phyloP scores from a whole-genome alignment of 768 basidiomycete species.

The Gloeophyllum trabeum region DNA sequence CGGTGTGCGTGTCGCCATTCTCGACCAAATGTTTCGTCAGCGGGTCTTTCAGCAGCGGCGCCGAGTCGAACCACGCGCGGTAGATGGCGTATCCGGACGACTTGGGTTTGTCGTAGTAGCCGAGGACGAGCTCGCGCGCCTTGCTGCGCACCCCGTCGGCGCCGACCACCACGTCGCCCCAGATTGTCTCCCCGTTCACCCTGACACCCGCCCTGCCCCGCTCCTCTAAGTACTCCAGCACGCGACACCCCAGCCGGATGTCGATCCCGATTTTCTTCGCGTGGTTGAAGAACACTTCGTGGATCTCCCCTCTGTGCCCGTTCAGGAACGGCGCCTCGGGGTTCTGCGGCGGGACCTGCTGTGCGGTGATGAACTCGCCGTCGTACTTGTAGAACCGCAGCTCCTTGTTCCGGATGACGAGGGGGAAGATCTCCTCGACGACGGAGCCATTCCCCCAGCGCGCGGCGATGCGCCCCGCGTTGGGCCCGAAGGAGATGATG shows the following conservation, averaged over 20 bases:
- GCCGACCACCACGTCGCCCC: slow-evolving; percentile 14
- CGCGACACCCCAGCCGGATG: slow-evolving; percentile 10
- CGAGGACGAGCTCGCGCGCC: slow-evolving; percentile 8
- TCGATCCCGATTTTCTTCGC: slow-evolving; percentile 12
- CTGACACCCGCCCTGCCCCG: slow-evolving; percentile 8
- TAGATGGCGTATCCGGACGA: slow-evolving; percentile 16
- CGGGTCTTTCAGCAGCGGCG: slow-evolving; percentile 10
- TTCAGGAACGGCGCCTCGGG: slow-evolving; percentile 13
- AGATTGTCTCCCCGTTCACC: slow-evolving; percentile 7
- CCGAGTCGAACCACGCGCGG: slow-evolving; percentile 14
- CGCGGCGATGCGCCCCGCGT: slow-evolving; percentile 13
- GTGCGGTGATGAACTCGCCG: slow-evolving; percentile 11
- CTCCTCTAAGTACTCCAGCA: slow-evolving; percentile 11
- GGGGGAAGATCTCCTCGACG: slow-evolving; percentile 7
- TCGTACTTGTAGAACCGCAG: slow-evolving; percentile 1
- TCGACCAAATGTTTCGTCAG: slow-evolving; percentile 9
- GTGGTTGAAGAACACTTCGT: slow-evolving; percentile 10
- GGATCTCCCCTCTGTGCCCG: slow-evolving; percentile 17
- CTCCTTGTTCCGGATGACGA: slow-evolving; percentile 10
- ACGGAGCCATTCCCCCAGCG: slow-evolving; percentile 14
- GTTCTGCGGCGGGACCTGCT: slow-evolving; percentile 8
- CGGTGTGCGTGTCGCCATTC: slow-evolving; percentile 8
- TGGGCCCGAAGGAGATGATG: slow-evolving; percentile 11
- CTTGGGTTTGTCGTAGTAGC: slow-evolving; percentile 12
- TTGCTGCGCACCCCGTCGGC: slow-evolving; percentile 15